Evolutionary conservation across 2,329 filamentous ascomycete genomes (phyloP).

Genomic region (Fusarium transvaalense): DNA sequence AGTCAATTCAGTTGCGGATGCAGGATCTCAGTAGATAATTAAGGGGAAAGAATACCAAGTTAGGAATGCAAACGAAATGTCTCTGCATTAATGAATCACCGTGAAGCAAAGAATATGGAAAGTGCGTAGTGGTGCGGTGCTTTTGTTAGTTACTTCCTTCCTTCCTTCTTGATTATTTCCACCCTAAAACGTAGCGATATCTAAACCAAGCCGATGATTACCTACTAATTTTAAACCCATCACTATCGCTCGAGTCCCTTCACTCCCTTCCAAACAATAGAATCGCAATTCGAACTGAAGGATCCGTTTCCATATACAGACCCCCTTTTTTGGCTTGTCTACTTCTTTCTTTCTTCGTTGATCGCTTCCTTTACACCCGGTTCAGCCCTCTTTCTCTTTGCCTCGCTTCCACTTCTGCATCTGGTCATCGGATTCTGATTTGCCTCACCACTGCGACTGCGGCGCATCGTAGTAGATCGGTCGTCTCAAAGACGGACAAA

Average conservation of each 20-base stretch:
- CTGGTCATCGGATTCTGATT: slow-evolving; percentile 21
- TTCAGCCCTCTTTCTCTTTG: slow-evolving; percentile 10
- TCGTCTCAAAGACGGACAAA: slow-evolving; percentile 25
- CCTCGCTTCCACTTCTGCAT: slow-evolving; percentile 29
- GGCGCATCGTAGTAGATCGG: slow-evolving; percentile 20
- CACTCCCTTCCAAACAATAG: background rate
- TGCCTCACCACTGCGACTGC: slow-evolving; percentile 7
- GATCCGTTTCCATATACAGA: slow-evolving; percentile 1
- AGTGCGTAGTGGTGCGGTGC: background rate
- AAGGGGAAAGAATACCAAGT: slow-evolving; percentile 9
- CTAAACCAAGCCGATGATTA: background rate
- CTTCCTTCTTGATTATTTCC: background rate
- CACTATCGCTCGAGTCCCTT: slow-evolving; percentile 8
- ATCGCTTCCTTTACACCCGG: slow-evolving; percentile 8
- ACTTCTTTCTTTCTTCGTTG: slow-evolving; percentile 12
- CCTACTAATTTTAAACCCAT: background rate
- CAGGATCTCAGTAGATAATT: background rate
- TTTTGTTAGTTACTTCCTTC: slow-evolving; percentile 1
- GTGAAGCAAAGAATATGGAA: background rate
- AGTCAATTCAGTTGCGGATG: slow-evolving; percentile 15
- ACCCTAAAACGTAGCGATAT: background rate
- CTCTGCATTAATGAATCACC: slow-evolving; percentile 1
- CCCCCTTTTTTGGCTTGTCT: slow-evolving; percentile 17
- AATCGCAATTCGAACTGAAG: slow-evolving; percentile 2
- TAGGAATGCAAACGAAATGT: slow-evolving; percentile 14